Conservation (phyloP, 345 rosid genomes). For the Populus nigra region DNA sequence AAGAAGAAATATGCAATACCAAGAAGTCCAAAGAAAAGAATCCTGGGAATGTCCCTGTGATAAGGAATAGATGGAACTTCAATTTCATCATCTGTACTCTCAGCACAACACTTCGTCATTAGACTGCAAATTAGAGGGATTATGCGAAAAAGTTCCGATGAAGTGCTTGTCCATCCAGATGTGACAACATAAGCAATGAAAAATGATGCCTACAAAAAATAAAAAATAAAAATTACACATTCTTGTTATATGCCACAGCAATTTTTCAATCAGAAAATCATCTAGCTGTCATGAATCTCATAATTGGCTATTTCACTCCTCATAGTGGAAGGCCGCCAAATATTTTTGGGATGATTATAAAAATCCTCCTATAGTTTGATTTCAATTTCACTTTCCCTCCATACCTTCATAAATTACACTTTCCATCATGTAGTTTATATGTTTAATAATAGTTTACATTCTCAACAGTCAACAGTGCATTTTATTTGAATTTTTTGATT, state of each 20-base stretch:
- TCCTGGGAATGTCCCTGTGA: slow-evolving; percentile 78
- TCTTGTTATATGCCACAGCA: not conserved
- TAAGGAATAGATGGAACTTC: slow-evolving; percentile 72
- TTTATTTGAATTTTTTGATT: too few relatives aligned
- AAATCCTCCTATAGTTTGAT: too few relatives aligned
- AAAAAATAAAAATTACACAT: not conserved
- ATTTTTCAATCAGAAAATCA: not conserved
- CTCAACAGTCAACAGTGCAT: too few relatives aligned
- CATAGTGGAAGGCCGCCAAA: not conserved
- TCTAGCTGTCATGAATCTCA: not conserved
- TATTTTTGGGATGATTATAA: not conserved
- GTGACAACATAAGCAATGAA: slow-evolving; percentile 94
- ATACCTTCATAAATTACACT: too few relatives aligned
- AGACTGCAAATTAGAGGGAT: slow-evolving; percentile 62
- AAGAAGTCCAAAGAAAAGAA: slow-evolving; percentile 86
- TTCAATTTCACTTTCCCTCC: too few relatives aligned
- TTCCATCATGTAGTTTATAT: too few relatives aligned
- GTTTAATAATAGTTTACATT: too few relatives aligned
- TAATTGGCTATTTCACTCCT: not conserved
- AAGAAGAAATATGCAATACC: slow-evolving; percentile 90
- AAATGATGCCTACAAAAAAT: slow-evolving; percentile 71
- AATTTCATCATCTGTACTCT: slow-evolving; percentile 49
- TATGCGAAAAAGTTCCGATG: slow-evolving; percentile 82
- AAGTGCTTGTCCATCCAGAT: slow-evolving; percentile 89
- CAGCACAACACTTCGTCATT: slow-evolving; percentile 46